phyloP scores from a whole-genome alignment of 805 yeast species.

The Myxozyma monticola region DNA sequence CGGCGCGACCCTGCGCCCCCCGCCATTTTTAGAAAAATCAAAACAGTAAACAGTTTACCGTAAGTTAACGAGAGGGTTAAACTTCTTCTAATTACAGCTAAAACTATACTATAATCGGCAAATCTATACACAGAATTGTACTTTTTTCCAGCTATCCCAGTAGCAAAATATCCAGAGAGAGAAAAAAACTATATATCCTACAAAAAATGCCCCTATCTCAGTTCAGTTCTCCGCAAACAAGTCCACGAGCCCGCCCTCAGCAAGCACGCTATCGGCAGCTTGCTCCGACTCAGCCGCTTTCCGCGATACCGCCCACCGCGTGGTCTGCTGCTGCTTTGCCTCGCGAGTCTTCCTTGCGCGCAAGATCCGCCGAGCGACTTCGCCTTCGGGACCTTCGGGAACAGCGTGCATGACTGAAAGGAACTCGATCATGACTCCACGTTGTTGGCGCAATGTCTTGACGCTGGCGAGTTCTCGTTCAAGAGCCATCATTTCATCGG shows the following conservation, averaged over 20 bases:
- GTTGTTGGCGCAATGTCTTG: slow-evolving; percentile 72
- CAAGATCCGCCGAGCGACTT: slow-evolving; percentile 23
- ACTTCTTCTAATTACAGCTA: too few species aligned
- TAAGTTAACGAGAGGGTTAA: too few species aligned
- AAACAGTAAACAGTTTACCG: too few species aligned
- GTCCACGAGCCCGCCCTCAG: slow-evolving; percentile 19
- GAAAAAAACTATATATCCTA: too few species aligned
- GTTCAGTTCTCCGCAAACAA: slow-evolving; percentile 6
- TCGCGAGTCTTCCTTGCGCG: slow-evolving; percentile 17
- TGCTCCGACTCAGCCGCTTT: slow-evolving; percentile 20
- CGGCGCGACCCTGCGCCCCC: too few species aligned
- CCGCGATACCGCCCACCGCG: slow-evolving; percentile 22
- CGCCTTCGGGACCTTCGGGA: slow-evolving; percentile 27
- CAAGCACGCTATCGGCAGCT: slow-evolving; percentile 25
- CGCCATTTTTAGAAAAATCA: too few species aligned
- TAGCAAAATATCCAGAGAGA: too few species aligned
- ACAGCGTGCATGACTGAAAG: slow-evolving; percentile 58
- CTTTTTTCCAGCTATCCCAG: too few species aligned
- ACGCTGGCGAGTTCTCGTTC: slow-evolving; percentile 64
- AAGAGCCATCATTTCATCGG: slow-evolving; percentile 60
- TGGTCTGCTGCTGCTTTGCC: slow-evolving; percentile 4
- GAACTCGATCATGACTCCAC: slow-evolving; percentile 75
- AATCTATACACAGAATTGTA: too few species aligned
- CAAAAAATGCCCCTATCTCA: too few species aligned
- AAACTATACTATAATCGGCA: too few species aligned